A percentile compares a stretch with the other conserved stretches of the same genome.
phyloP scores from a whole-genome alignment of 1,139 yeast species.

The Wickerhamomyces sp. region DNA sequence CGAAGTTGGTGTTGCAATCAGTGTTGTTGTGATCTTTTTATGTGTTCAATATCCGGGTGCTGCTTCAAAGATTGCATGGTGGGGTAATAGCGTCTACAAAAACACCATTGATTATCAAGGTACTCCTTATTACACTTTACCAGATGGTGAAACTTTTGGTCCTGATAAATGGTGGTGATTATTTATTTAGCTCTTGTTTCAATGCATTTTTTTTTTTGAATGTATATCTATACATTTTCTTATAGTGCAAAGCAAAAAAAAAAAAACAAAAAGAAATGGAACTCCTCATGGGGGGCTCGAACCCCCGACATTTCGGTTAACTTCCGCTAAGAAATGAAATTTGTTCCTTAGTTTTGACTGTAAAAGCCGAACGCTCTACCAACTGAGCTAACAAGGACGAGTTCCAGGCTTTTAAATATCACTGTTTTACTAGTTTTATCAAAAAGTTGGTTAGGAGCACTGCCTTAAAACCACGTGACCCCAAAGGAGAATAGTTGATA shows the following conservation, averaged over 20 bases:
- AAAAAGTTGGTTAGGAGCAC: too few relatives aligned
- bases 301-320: too few relatives aligned
- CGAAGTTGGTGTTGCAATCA: conserved; percentile 55
- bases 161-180: conserved; percentile 35
- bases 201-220: too few relatives aligned
- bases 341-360: too few relatives aligned
- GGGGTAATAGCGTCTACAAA: conserved; percentile 44
- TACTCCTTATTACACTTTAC: conserved; percentile 27
- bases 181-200: too few relatives aligned
- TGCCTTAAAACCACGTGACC: too few relatives aligned
- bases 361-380: too few relatives aligned
- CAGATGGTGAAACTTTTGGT: conserved; percentile 34
- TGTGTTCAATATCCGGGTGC: conserved; percentile 45
- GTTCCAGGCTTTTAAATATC: neutral
- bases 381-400: neutral
- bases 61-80: conserved; percentile 40
- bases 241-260: too few relatives aligned
- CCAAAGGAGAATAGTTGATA: too few relatives aligned
- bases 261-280: neutral
- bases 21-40: conserved; percentile 42
- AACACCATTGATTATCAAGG: conserved; percentile 27
- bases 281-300: neutral
- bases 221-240: too few relatives aligned
- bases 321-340: too few relatives aligned
- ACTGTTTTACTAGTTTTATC: too few relatives aligned